These are phyloP conservation scores for Xylariaceae sp. DNA, from an alignment of 2,329 filamentous ascomycete species.

Conservation along the genomic window DNA sequence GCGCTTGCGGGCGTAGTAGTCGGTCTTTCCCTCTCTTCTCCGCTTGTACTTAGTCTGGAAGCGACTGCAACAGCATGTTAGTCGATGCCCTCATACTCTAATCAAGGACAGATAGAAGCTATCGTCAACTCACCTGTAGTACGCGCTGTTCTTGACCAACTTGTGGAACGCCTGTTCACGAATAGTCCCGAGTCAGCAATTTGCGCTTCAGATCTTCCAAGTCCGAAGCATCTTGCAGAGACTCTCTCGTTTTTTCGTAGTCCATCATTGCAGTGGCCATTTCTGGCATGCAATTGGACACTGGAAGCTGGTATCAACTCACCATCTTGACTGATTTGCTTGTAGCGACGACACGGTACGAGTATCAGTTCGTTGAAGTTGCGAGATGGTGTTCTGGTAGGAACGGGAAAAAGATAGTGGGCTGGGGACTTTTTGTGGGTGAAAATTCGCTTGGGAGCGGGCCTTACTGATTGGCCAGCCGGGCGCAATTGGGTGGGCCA, in stretches of 20 bases:
- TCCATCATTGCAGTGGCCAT: constrained; percentile 26
- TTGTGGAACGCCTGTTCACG: constrained; percentile 76
- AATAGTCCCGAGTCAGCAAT: constrained; percentile 92
- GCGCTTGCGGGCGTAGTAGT: constrained; percentile 99
- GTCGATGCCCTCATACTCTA: not conserved
- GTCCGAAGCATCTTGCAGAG: constrained; percentile 99
- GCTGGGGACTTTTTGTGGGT: constrained; percentile 33
- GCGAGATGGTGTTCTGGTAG: constrained; percentile 11
- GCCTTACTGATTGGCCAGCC: constrained; percentile 12
- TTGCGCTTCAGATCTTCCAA: constrained; percentile 82
- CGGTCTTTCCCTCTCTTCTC: constrained; percentile 93
- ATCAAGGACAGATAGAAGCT: no score
- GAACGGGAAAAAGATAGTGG: constrained; percentile 24
- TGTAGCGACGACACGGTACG: constrained; percentile 23
- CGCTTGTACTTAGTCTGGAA: constrained; percentile 99
- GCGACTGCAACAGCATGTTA: constrained; percentile 56
- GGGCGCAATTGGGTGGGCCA: constrained; percentile 31
- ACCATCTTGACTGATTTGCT: constrained; percentile 61
- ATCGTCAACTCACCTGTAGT: constrained; percentile 78
- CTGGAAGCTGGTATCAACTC: constrained; percentile 46
- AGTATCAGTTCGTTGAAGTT: constrained; percentile 26
- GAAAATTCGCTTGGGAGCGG: constrained; percentile 32
- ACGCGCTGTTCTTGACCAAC: constrained; percentile 93
- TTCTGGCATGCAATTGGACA: constrained; percentile 30
- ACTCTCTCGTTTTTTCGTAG: constrained; percentile 49